Conservation (phyloP, 2,329 filamentous ascomycete genomes). For the Rhinocladiella mackenziei region DNA sequence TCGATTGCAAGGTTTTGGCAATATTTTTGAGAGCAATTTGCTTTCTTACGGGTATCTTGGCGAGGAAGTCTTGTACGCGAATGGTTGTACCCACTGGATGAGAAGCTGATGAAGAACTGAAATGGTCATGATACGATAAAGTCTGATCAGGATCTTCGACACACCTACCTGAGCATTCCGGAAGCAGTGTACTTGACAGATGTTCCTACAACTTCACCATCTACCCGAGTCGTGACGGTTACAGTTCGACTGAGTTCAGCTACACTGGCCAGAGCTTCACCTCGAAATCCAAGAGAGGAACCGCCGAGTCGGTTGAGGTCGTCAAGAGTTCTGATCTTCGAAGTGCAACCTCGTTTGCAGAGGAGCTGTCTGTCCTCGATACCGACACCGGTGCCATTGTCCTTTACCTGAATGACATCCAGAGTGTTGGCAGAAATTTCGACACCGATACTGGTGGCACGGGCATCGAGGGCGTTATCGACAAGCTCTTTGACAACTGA, state of each 20-base stretch:
- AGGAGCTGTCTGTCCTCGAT: constrained; percentile 53
- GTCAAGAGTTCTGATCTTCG: constrained; percentile 57
- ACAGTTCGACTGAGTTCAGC: constrained; percentile 55
- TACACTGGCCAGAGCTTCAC: constrained; percentile 60
- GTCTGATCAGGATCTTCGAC: constrained; percentile 3
- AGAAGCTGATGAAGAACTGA: constrained; percentile 45
- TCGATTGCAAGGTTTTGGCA: constrained; percentile 47
- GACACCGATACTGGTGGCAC: constrained; percentile 54
- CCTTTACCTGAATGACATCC: constrained; percentile 59
- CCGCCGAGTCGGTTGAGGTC: constrained; percentile 55
- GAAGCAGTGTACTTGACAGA: constrained; percentile 49
- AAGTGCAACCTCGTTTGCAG: constrained; percentile 58
- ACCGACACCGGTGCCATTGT: constrained; percentile 61
- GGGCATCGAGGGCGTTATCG: constrained; percentile 64
- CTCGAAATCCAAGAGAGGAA: constrained; percentile 59
- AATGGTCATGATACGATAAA: constrained; percentile 26
- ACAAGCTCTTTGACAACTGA: constrained; percentile 62
- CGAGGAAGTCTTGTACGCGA: constrained; percentile 54
- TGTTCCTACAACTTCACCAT: constrained; percentile 53
- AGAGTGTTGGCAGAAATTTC: constrained; percentile 58
- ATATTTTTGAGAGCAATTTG: constrained; percentile 52
- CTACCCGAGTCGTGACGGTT: constrained; percentile 53
- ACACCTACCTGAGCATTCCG: constrained; percentile 46
- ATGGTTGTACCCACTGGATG: constrained; percentile 60
- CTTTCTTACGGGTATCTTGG: constrained; percentile 56